Base-by-base conservation (phyloP, 176 grass and related monocot genomes). In the Lolium perenne region DNA sequence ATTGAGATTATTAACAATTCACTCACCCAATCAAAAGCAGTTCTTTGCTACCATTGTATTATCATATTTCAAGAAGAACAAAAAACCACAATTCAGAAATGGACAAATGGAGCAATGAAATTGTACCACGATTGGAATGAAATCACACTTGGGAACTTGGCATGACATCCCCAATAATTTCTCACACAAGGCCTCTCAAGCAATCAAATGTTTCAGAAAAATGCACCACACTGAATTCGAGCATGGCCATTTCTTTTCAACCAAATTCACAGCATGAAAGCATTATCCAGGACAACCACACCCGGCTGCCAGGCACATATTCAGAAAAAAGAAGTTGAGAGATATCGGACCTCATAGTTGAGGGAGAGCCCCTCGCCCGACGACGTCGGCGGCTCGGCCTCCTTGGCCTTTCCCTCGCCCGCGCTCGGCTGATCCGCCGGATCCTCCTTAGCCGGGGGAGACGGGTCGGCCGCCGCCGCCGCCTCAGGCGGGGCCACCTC, bases 361-460 rank as follows among this genome's bases (percentile, higher is more conserved):
- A 98, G 93, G 29, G 96, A 98, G 46, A 98, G 92, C 15, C 89
- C 95, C 68, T 95, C 91, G 8, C 82, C 84, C 13, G 90, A 89
- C 8, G 67, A n/a, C 8, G 64, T 11, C 8, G 64, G 6, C 5
- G 64, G 6, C n/a, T 90, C 87, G 8, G 91, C 73, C 65, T 92
- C 83, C 26, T 86, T 80, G 14, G 87, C 87, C 82, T 81, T 86
- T 9, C 82, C 86, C 0, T 86, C 84, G 9, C 85, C 86, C 0
- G 76, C 56, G 12, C 83, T 61, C 8, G 84, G 32, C 23, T 25
- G 72, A 76, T 89, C 87, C 11, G 38, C 18, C 32, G 84, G 65
- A 20, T 77, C 78, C 70, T 69, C 86, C 57, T 50, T 56, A n/a
- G 12, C 62, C 0, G 18, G n/a, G 1, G 60, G 9, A 9, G 59